phyloP scores from a whole-genome alignment of 2,329 filamentous ascomycete species.

The Stemphylium vesicarium region DNA sequence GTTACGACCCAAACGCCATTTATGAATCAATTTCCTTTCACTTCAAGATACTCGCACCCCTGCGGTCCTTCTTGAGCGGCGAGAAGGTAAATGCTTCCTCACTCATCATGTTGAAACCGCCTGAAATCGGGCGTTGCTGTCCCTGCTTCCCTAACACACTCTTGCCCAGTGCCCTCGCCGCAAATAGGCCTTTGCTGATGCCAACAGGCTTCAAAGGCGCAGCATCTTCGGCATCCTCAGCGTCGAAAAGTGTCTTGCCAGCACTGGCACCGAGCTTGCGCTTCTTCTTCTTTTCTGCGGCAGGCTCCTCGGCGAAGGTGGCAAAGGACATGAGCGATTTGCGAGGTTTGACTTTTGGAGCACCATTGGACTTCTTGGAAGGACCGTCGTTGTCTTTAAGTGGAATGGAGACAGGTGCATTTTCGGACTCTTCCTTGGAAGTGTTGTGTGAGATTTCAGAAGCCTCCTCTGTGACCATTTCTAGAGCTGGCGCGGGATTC shows the following conservation, averaged over 20 bases:
- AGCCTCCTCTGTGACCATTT: conserved; percentile 53
- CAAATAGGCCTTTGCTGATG: conserved; percentile 47
- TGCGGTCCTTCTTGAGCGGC: conserved; percentile 51
- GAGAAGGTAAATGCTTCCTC: conserved; percentile 49
- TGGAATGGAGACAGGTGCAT: conserved; percentile 39
- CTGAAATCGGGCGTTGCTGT: conserved; percentile 36
- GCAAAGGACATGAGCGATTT: conserved; percentile 58
- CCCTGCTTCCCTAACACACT: conserved; percentile 38
- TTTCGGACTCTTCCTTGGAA: conserved; percentile 50
- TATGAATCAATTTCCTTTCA: conserved; percentile 2
- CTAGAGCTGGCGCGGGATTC: conserved; percentile 46
- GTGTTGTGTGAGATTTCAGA: conserved; percentile 36
- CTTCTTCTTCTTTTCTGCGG: conserved; percentile 61
- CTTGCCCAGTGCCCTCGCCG: conserved; percentile 46
- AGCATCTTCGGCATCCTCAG: conserved; percentile 40
- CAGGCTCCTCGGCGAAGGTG: conserved; percentile 49
- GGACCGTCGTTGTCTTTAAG: conserved; percentile 44
- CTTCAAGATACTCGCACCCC: conserved; percentile 36
- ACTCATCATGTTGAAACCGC: conserved; percentile 45
- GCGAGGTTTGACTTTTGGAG: conserved; percentile 50
- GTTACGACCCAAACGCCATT: not conserved
- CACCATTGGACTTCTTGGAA: conserved; percentile 41
- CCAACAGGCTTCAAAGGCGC: conserved; percentile 41
- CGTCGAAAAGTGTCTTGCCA: conserved; percentile 71
- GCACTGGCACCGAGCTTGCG: conserved; percentile 70